Base-by-base conservation (phyloP, 306 rosid genomes). In the Geum urbanum region DNA sequence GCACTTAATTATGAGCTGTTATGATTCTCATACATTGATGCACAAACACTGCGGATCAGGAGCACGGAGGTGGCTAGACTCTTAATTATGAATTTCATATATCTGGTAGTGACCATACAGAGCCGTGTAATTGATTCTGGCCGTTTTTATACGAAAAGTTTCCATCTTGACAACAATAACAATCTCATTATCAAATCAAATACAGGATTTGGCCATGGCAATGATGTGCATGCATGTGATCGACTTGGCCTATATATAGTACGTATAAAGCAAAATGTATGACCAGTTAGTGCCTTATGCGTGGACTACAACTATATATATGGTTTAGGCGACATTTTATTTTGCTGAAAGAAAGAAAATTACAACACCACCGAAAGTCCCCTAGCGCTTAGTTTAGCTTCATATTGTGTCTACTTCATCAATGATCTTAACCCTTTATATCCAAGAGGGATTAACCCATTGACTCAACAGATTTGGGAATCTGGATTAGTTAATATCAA, bases 221-320 rank as follows among this genome's bases (percentile, higher is more conserved):
- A 66, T 66, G 11, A 66, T 58, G 63, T 58, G 7, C 63, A 32
- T 32, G 10, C 64, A 24, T 56, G 61, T 57, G 62, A 12, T 47
- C 61, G 19, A 19, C 22, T 54, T 19, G 9, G 12, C 32, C 32
- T 8, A 20, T n/a, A 7, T 24, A 24, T 24, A 24, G 27, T 24
- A 24, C 27, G 41, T 27, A 12, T 19, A 14, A 14, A 7, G 63
- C 12, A 59, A 59, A 35, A 19, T 7, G 64, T 59, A 13, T 47
- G 11, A 9, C 16, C 2, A 12, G 13, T 9, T 47, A 47, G 51
- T 35, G 44, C 15, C 11, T 54, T 20, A 54, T 54, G 2, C 60
- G 5, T 20, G n/a, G 10, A 54, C 20, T 9, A 5, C 37, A 54
- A 20, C 15, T 54, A 3, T 54, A 11, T 57, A 2, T 27, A 12